Base-by-base conservation (phyloP, 2,329 filamentous ascomycete genomes). In the Colletotrichum echinochloae region DNA sequence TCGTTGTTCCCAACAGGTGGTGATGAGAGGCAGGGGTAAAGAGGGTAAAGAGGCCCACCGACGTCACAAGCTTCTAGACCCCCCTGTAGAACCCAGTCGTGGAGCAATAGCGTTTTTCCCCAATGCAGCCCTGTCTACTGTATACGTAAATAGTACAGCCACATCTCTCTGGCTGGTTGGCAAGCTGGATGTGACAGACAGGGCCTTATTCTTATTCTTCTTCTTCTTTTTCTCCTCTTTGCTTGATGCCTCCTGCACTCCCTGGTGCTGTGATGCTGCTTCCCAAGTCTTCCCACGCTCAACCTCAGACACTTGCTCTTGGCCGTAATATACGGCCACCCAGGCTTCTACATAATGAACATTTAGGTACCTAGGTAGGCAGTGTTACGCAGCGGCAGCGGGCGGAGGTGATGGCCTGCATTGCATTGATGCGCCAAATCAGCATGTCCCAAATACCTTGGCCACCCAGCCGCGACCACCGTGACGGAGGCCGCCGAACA, bases 401-500 rank as follows among this genome's bases (percentile, higher is more conserved):
- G 23, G 44, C 64, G 33, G 60, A 49, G 44, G 44, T 16, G 37
- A n/a, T 11, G 37, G 35, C 16, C 28, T 48, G 64, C 12, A 62
- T 62, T 48, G 64, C 12, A 62, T 62, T 46, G 18, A 65, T 59
- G 44, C 61, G 18, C 35, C 46, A 46, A 23, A 46, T 59, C 44
- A 64, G 23, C 54, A 39, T 14, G 14, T 26, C 33, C 54, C 52
- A 26, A 37, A 7, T 18, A 37, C 2, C 54, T 26, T 56, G 35
- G 18, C 44, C 30, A 30, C 37, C 35, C 23, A 48, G 23, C 56
- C 46, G 56, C 56, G 9, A 39, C 41, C 37, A 8, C 35, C 16
- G 16, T 49, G 48, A 60, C 54, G 46, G 66, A 66, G 65, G 65
- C 65, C 63, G 65, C 65, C 65, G 44, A 49, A 37, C 59, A 55